phyloP scores from a whole-genome alignment of 2,329 filamentous ascomycete genomes.

The Colletotrichum spaethianum region DNA sequence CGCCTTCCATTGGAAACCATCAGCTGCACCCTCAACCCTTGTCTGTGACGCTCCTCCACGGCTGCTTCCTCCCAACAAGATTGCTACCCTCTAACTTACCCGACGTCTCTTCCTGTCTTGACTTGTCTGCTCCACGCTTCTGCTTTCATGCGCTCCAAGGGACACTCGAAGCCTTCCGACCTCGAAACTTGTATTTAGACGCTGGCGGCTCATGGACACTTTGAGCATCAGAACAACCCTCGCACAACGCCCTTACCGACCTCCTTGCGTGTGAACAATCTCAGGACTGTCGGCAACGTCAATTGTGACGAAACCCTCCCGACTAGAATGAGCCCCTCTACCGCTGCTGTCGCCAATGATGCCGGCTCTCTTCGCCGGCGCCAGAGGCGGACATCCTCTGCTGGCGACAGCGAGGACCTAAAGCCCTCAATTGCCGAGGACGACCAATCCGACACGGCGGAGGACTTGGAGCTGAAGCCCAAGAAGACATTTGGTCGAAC shows the following conservation, averaged over 20 bases:
- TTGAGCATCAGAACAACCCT: conserved; percentile 34
- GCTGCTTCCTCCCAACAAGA: conserved; percentile 21
- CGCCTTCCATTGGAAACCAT: conserved; percentile 25
- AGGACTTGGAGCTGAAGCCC: conserved; percentile 46
- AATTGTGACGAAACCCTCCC: background rate
- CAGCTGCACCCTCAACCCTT: conserved; percentile 20
- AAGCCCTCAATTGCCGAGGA: conserved; percentile 14
- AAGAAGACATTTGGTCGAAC: conserved; percentile 93
- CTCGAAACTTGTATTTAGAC: conserved; percentile 24
- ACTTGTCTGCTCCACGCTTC: background rate
- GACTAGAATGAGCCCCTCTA: conserved; percentile 44
- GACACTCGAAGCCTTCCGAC: background rate
- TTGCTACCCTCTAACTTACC: conserved; percentile 1
- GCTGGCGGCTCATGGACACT: conserved; percentile 38
- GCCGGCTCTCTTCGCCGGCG: conserved; percentile 38
- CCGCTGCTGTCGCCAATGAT: conserved; percentile 36
- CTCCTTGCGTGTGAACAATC: conserved; percentile 37
- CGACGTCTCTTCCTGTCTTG: background rate
- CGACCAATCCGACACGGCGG: conserved; percentile 13
- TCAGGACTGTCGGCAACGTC: conserved; percentile 9
- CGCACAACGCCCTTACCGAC: conserved; percentile 39
- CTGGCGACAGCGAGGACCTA: conserved; percentile 22
- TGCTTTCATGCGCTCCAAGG: conserved; percentile 1
- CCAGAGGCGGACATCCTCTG: conserved; percentile 21
- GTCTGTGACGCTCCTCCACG: conserved; percentile 35